Base-by-base conservation (phyloP, 305 asterid species). In the Petunia hybrid region DNA sequence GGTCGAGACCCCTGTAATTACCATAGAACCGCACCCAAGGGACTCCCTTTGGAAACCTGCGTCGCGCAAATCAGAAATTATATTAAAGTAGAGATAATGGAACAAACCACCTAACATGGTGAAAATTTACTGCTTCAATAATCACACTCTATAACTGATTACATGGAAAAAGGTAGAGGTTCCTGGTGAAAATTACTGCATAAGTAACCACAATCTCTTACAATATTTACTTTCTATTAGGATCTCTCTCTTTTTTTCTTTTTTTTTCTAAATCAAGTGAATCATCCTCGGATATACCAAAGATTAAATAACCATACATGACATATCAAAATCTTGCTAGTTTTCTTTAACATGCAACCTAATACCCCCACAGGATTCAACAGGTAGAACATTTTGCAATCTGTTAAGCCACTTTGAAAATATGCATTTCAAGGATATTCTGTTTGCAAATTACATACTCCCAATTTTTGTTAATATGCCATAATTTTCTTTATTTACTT, bases 1-100 rank as follows among this genome's bases (percentile, higher is more conserved):
- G 79, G 81, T 88, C 80, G 69, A 94, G 88, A 89, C 87, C 92
- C 82, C 86, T 93, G 83, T 92, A 93, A 80, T 86, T 87, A 16
- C 99, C 99, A 65, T 46, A 84, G 89, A 91, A 94, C 80, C 93
- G 89, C 87, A 94, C 89, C 99, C 99, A 96, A 14, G 99, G 98
- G 48, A 92, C 97, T 48, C 96, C 97, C 82, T 92, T 87, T 0
- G 99, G 99, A 66, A 92, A 97, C 90, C 99, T 97, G 91, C 89
- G 71, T 67, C 80, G 80, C 67, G 74, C 63, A 80, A 41, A 53
- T 4, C 73, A 48, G 45, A 38, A 36, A 38, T 48, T 71, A 53
- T 66, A 41, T 9, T 13, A 56, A 64, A 40, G 74, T 68, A 1
- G 35, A 67, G 65, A 67, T 16, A 22, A 2, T 40, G 16, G 78